Conservation (phyloP, 768 basidiomycete species). For the Imleria badia region DNA sequence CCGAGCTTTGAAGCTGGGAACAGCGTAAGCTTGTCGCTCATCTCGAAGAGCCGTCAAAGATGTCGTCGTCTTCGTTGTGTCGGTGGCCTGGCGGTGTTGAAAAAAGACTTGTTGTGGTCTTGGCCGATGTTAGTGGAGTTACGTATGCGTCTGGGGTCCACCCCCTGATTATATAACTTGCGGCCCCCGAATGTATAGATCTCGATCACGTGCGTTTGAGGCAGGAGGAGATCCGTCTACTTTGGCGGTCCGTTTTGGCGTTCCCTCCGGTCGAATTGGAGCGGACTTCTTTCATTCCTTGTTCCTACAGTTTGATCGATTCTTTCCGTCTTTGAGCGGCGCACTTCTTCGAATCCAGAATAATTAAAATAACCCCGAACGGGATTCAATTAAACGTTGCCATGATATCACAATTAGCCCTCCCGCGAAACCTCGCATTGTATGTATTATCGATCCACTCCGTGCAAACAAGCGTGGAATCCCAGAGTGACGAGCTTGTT, state of each 20-base stretch:
- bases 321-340: not conserved
- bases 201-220: slow-evolving; percentile 14
- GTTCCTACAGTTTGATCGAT: not conserved
- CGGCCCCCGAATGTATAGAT: slow-evolving; percentile 5
- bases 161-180: slow-evolving; percentile 19
- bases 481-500: no score
- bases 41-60: slow-evolving; percentile 17
- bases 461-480: no score
- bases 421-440: no score
- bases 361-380: not conserved
- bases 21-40: slow-evolving; percentile 26
- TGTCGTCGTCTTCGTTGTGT: slow-evolving; percentile 6
- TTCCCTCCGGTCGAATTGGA: not conserved
- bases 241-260: no score
- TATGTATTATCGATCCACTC: no score
- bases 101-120: slow-evolving; percentile 25
- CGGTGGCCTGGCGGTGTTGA: slow-evolving; percentile 10
- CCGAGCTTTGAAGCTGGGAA: slow-evolving; percentile 77
- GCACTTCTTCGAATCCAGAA: not conserved
- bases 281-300: not conserved
- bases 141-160: slow-evolving; percentile 25
- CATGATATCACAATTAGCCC: not conserved
- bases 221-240: no score
- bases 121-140: slow-evolving; percentile 23
- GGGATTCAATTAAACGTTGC: not conserved